Evolutionary conservation across 805 yeast species (phyloP), one percentile per base, ranked within the genome.

Genomic region (Myxozyma mucilagina): DNA sequence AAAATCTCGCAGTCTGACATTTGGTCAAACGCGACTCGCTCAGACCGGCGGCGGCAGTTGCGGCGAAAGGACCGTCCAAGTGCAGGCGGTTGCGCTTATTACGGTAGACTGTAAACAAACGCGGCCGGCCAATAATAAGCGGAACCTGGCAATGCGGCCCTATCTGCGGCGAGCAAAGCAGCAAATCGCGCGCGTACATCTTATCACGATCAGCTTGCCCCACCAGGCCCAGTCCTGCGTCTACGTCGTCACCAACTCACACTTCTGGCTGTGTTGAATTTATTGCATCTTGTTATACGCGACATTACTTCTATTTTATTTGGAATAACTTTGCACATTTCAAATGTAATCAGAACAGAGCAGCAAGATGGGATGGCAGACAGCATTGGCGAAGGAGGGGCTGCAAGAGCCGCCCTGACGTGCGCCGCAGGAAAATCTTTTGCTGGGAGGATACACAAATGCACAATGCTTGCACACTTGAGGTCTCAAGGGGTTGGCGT

Each of bases 371-470:
- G 4, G n/a, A 20, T n/a, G 45, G 24, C 18, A 20, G 16, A 20
- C 45, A 2, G 45, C 18, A 41, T 41, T n/a, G 18, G 18, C 45
- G 10, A n/a, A 16, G 45, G 45, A 14, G 24, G 18, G 18, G 9
- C 10, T 20, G 18, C 20, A 8, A 16, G 45, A 41, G 45, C 24
- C 10, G n/a, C 38, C 16, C 52, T 34, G 39, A 16, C 42, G 24
- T 9, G 18, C 31, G 16, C 35, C 44, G 36, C 47, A 39, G 45
- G 45, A 50, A 50, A 50, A 50, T 50, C 47, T 41, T 49, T 50
- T 50, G 54, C 54, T 38, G 29, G 24, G 45, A 35, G 39, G 13
- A 20, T 31, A 14, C 38, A 41, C 18, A 41, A 13, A 9, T n/a
- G 45, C 45, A 41, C 20, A 10, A n/a, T 20, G 11, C n/a, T 5